Evolutionary conservation across 2,329 filamentous ascomycete species (phyloP), one percentile per base, ranked within the genome.

Genomic region (Celoporthe dispersa): DNA sequence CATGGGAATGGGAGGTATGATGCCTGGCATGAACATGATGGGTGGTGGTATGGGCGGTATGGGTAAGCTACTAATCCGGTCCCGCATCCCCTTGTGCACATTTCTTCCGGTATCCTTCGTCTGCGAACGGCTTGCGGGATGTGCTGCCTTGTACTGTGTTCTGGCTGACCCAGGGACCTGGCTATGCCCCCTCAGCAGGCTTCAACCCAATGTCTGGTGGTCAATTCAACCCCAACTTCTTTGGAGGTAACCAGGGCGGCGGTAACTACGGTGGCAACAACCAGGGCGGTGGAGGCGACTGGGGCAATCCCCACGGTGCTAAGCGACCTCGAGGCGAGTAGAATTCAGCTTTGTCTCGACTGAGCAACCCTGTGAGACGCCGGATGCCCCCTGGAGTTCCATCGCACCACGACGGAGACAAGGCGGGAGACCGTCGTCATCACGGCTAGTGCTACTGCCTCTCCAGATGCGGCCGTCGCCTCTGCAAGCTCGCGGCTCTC

Each of bases 271-370:
- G 79, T 57, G 92, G 92, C 84, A 94, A 94, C 76, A 81, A 84
- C 75, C 85, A 86, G 73, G 79, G 79, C 39, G 80, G 79, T 39
- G 80, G 81, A 68, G 81, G 89, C 70, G 90, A 90, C 68, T 89
- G 89, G 80, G 92, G 92, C 84, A 95, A 95, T 76, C 93, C 93
- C 7, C 93, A 95, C 75, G 92, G 92, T 39, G 90, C 90, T 3
- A 96, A 96, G 82, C 86, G 93, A 74, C 91, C 92, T 74, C 87
- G 93, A 73, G 92, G 92, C 71, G 93, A 94, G 78, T 86, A 84
- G 41, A 11, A 7, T 25, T 64, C 2, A 22, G 1, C 44, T n/a
- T 28, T 22, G 22, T 22, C 57, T 69, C 44, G 39, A 60, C 48
- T 48, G 9, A 9, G 35, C 44, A 9, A 31, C 37, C 35, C 25